Percentiles rank a stretch among this genome's conserved stretches.
phyloP scores from a whole-genome alignment of 805 yeast species.

The Torulaspora indica region DNA sequence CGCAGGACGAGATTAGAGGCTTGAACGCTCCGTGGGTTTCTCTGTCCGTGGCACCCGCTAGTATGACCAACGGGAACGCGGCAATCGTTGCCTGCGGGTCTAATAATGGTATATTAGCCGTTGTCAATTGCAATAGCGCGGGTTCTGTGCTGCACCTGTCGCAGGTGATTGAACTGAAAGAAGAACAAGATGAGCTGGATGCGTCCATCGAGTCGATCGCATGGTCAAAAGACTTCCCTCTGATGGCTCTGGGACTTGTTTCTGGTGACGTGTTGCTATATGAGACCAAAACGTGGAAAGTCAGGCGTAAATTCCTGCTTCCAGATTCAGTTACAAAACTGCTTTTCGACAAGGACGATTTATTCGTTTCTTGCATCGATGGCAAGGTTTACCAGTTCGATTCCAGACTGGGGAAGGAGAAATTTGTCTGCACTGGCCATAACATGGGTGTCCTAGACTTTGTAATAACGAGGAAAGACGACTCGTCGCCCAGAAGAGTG shows the following conservation, averaged over 20 bases:
- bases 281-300: slow-evolving; percentile 82
- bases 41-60: slow-evolving; percentile 39
- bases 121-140: slow-evolving; percentile 61
- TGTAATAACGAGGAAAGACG: slow-evolving; percentile 49
- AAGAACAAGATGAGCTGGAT: slow-evolving; percentile 54
- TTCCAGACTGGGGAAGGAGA: slow-evolving; percentile 73
- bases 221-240: slow-evolving; percentile 63
- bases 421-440: slow-evolving; percentile 84
- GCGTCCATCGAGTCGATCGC: slow-evolving; percentile 74
- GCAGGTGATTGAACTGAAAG: slow-evolving; percentile 55
- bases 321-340: slow-evolving; percentile 85
- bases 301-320: slow-evolving; percentile 63
- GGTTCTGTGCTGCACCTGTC: slow-evolving; percentile 68
- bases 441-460: slow-evolving; percentile 92
- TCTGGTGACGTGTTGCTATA: slow-evolving; percentile 80
- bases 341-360: slow-evolving; percentile 52
- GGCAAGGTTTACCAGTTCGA: slow-evolving; percentile 87
- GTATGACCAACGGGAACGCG: slow-evolving; percentile 44
- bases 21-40: slow-evolving; percentile 87
- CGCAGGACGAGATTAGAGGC: slow-evolving; percentile 65
- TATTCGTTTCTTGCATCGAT: slow-evolving; percentile 74
- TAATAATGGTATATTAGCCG: slow-evolving; percentile 77
- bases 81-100: slow-evolving; percentile 73
- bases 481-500: slow-evolving; percentile 42
- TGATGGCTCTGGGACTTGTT: slow-evolving; percentile 85